Evolutionary conservation across 2,329 filamentous ascomycete genomes (phyloP).

Genomic region (Fusarium temperatum): DNA sequence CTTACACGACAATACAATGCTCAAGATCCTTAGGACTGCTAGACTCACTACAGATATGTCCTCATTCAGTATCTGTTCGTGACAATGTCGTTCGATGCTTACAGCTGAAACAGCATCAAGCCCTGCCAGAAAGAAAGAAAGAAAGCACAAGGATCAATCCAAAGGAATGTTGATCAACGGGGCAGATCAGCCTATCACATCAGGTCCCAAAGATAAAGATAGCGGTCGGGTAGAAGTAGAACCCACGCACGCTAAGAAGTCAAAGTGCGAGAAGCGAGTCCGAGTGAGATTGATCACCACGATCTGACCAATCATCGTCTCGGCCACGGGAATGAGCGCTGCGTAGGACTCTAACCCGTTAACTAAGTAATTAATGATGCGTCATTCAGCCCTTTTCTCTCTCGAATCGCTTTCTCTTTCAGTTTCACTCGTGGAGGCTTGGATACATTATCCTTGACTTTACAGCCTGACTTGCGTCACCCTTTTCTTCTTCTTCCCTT

Average conservation of each 20-base stretch:
- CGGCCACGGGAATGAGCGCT: neutral
- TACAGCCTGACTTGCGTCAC: neutral
- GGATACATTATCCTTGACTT: neutral
- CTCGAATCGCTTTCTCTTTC: slow-evolving; percentile 1
- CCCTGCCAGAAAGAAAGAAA: neutral
- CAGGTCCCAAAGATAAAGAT: neutral
- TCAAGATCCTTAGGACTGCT: neutral
- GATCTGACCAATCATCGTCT: slow-evolving; percentile 2
- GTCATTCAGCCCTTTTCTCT: neutral
- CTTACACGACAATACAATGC: neutral
- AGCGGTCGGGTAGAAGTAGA: neutral
- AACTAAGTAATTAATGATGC: neutral
- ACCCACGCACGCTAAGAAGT: neutral
- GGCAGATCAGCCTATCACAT: neutral
- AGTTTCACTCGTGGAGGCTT: neutral
- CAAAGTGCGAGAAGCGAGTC: slow-evolving; percentile 22
- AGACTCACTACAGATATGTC: neutral
- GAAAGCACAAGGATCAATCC: neutral
- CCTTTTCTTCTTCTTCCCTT: neutral
- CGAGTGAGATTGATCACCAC: neutral
- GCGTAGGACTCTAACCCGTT: neutral
- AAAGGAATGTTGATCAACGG: neutral
- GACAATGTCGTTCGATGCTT: neutral
- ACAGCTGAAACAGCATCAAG: neutral
- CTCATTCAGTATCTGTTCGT: neutral